Base-by-base conservation (phyloP, 495 filamentous ascomycete genomes). In the Penicillium canescens region DNA sequence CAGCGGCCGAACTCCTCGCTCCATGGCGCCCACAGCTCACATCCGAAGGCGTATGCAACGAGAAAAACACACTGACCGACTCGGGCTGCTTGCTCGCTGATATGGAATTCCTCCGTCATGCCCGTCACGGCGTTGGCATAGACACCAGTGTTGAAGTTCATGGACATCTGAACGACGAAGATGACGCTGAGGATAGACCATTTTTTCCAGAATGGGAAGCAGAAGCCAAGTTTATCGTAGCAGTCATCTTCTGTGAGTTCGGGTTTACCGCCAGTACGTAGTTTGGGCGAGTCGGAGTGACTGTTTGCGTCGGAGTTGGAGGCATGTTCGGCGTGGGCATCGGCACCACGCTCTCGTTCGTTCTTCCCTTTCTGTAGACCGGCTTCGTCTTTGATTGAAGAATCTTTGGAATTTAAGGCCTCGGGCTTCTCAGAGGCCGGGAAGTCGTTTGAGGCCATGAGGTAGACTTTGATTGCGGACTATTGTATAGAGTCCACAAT, bases 11-110 rank as follows among this genome's bases (percentile, higher is more conserved):
- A 77, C 59, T 92, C 89, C 57, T 92, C 89, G 18, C 79, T 84
- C 88, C 88, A 92, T 0, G 89, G 89, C 0, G 89, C 89, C 88
- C 88, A 92, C 0, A 92, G 74, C 66, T 92, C 89, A 64, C 87
- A 91, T 6, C 89, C 88, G 61, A 92, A 90, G 21, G 86, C 87
- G 60, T 91, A 91, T 4, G 80, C 66, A 38, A 91, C 73, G 33
- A 92, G 75, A 72, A 90, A 92, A 44, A 89, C 78, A 56, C 82
- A 82, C 28, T 87, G 84, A 24, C 87, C 87, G 14, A 80, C 68
- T 24, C 87, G 79, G 2, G 86, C 88, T 0, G 79, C 80, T 62
- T 89, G 85, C 31, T 74, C 71, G 58, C 81, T 85, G 52, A 91
- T 82, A 13, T 72, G 42, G 64, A 88, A 91, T 35, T 87, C 67